Conservation (phyloP, 331 rosid species). For the Pyrus hybrid region DNA sequence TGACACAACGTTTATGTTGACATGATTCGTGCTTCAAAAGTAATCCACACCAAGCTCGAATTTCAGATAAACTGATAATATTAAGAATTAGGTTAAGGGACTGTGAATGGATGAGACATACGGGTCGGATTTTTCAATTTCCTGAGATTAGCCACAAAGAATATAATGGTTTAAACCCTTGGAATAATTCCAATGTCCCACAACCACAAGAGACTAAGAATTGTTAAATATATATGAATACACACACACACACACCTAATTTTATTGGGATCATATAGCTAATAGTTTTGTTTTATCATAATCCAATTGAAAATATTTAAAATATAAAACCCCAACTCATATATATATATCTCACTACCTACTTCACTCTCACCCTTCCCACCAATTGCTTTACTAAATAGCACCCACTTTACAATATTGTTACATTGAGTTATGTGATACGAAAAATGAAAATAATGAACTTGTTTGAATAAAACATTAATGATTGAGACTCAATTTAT, state of each 20-base stretch:
- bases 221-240: too few relatives aligned
- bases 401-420: too few relatives aligned
- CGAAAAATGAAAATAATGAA: too few relatives aligned
- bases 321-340: not conserved
- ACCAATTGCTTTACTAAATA: too few relatives aligned
- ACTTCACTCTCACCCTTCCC: not conserved
- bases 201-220: too few relatives aligned
- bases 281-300: not conserved
- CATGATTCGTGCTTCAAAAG: not conserved
- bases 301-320: not conserved
- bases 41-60: not conserved
- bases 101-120: not conserved
- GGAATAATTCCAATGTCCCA: not conserved
- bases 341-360: not conserved
- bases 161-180: not conserved
- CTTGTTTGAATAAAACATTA: rapidly evolving
- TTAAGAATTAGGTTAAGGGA: not conserved
- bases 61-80: not conserved
- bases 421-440: too few relatives aligned
- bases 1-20: not conserved
- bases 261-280: not conserved
- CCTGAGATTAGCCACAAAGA: not conserved
- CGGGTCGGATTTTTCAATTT: not conserved
- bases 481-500: too few relatives aligned
- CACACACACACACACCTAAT: too few relatives aligned